A percentile compares a stretch with the other conserved stretches of the same genome.
Evolutionary conservation across 352 stramenopile species (phyloP).

Genomic region (Phytophthora cryptogea): DNA sequence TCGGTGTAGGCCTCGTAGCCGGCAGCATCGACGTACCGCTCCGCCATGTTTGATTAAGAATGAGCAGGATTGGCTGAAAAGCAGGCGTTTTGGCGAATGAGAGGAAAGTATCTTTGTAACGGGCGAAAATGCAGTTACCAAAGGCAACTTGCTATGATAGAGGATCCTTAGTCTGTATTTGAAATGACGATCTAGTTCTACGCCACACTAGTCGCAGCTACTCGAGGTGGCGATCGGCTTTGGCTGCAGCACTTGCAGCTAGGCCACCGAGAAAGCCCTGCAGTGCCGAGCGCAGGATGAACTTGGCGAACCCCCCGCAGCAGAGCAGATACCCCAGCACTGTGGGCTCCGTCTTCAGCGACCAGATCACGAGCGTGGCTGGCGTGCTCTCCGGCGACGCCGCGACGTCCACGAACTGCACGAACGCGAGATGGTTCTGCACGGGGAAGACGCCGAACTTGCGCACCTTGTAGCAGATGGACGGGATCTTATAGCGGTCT

Average conservation of each 20-base stretch:
- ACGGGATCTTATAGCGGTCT: conserved; percentile 45
- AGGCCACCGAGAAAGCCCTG: conserved; percentile 33
- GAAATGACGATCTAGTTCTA: conserved; percentile 5
- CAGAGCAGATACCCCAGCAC: conserved; percentile 47
- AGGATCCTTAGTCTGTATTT: conserved; percentile 5
- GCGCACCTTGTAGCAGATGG: conserved; percentile 56
- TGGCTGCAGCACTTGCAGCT: conserved; percentile 26
- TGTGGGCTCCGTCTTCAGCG: conserved; percentile 49
- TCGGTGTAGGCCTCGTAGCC: conserved; percentile 52
- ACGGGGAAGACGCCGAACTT: conserved; percentile 57
- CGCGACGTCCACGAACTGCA: conserved; percentile 66
- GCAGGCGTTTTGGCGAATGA: conserved; percentile 9
- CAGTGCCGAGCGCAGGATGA: conserved; percentile 43
- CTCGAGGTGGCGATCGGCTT: conserved; percentile 15
- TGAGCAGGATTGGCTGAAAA: conserved; percentile 14
- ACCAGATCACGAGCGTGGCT: conserved; percentile 54
- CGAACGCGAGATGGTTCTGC: conserved; percentile 57
- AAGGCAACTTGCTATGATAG: background rate
- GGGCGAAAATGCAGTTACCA: background rate
- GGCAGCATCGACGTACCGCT: conserved; percentile 46
- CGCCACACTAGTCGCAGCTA: conserved; percentile 4
- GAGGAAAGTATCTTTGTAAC: conserved; percentile 20
- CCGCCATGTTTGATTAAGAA: conserved; percentile 13
- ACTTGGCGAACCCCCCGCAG: conserved; percentile 46
- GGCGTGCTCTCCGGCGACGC: conserved; percentile 41